Base-by-base conservation (phyloP, 73 alveolate genomes). In the Effrenium voratum region DNA sequence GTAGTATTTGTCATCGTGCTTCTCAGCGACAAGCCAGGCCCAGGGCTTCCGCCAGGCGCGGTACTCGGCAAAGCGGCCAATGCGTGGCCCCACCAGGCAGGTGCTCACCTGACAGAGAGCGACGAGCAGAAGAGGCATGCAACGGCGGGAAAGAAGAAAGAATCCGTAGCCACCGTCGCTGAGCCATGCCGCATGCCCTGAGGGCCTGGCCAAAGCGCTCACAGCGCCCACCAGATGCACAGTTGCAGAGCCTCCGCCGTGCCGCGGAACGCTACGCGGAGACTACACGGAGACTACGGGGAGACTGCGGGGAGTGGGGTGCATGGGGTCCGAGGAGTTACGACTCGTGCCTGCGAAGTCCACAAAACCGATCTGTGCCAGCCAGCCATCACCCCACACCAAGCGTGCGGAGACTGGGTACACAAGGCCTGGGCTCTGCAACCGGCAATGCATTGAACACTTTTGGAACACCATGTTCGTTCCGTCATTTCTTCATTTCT, bases 351-450 rank as follows among this genome's bases (percentile, higher is more conserved):
- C 99, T 40, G 99, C 99, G 49, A 98, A 99, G 95, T 99, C 99
- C 4, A 49, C 73, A 91, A 98, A 99, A 24, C 99, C 99, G 68
- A 93, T 47, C 77, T 86, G 76, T 46, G 59, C 72, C 40, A 99
- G 95, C 99, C 99, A 99, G 57, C 99, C 99, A 38, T 94, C 94
- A 36, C 99, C 99, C 99, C 99, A 93, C 49, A 91, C 95, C 99
- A 98, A 76, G 32, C 99, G 76, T 2, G 98, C 99, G 28, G 99
- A 82, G 26, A 93, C 85, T 2, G 99, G 99, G 68, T 99, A 99
- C 30, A 99, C 95, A n/a, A 99, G 16, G 49, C 99, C 98, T 70
- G 66, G 12, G n/a, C 15, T 63, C 40, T 15, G 40, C 8, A 8
- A 8, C n/a, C 15, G 38, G 15, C 41, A 75, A 3, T 30, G 86